phyloP scores from a whole-genome alignment of 176 grass and related monocot genomes.

The Coix lacrymajobi region DNA sequence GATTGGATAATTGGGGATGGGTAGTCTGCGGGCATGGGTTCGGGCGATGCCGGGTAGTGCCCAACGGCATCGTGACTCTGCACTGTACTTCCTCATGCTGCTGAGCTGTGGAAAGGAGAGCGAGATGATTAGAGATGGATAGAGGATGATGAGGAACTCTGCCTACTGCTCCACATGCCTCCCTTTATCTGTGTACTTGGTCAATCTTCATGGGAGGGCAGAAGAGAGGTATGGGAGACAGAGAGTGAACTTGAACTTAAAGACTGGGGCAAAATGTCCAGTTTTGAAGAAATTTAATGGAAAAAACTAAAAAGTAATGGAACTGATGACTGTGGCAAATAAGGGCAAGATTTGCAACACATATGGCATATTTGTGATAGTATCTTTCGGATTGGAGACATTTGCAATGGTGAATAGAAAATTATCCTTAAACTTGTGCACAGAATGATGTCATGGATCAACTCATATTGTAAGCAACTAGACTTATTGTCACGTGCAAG shows the following conservation, averaged over 20 bases:
- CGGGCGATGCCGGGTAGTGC: too few species aligned
- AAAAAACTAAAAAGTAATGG: background rate
- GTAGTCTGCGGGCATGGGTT: too few species aligned
- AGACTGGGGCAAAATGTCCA: background rate
- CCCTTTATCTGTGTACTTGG: background rate
- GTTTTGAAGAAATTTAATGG: background rate
- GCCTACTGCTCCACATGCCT: background rate
- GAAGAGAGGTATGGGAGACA: background rate
- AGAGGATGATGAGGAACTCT: background rate
- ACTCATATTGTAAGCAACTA: background rate
- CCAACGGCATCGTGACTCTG: too few species aligned
- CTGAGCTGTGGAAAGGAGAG: background rate
- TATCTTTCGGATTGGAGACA: background rate
- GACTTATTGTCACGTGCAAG: background rate
- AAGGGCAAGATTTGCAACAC: background rate
- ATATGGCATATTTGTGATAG: background rate
- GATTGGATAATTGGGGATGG: too few species aligned
- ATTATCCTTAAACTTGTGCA: background rate
- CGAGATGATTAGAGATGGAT: background rate
- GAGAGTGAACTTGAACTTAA: background rate
- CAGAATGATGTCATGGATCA: background rate
- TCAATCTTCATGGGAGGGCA: background rate
- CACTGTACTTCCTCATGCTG: background rate
- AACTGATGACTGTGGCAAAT: background rate
- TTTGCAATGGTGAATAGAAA: background rate